Conservation (phyloP, 106 monocot species). For the Alisma plantagoaquatica region DNA sequence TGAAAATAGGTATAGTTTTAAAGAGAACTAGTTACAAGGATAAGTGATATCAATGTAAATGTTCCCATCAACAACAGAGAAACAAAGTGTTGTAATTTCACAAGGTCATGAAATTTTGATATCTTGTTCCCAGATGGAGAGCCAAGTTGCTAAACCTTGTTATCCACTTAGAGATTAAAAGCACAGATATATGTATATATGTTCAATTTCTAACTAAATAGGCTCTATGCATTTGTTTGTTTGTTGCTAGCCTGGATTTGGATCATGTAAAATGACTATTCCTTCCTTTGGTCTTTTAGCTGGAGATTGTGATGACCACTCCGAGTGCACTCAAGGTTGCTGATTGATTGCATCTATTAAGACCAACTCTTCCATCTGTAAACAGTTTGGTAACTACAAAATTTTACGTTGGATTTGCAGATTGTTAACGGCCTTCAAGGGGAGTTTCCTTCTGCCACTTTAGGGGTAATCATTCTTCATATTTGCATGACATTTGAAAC, state of each 20-base stretch:
- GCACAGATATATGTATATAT: background rate
- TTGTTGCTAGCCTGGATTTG: background rate
- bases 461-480: conserved; percentile 47
- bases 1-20: too few relatives aligned
- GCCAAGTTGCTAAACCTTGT: too few relatives aligned
- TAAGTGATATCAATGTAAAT: too few relatives aligned
- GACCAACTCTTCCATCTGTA: background rate
- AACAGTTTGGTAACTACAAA: too few relatives aligned
- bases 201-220: conserved; percentile 1
- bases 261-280: too few relatives aligned
- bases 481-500: background rate
- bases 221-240: background rate
- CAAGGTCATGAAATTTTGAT: too few relatives aligned
- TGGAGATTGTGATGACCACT: conserved; percentile 85
- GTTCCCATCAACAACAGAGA: too few relatives aligned
- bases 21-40: too few relatives aligned
- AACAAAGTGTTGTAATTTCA: too few relatives aligned
- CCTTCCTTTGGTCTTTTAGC: conserved; percentile 25
- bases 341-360: background rate
- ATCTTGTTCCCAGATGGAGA: too few relatives aligned
- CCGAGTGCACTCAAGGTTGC: conserved; percentile 76
- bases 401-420: conserved; percentile 12
- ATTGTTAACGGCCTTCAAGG: conserved; percentile 35
- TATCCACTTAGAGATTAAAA: too few relatives aligned
- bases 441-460: conserved; percentile 38